Conservation (phyloP, 1,139 yeast genomes). For the Blastobotrys buckinghamii region DNA sequence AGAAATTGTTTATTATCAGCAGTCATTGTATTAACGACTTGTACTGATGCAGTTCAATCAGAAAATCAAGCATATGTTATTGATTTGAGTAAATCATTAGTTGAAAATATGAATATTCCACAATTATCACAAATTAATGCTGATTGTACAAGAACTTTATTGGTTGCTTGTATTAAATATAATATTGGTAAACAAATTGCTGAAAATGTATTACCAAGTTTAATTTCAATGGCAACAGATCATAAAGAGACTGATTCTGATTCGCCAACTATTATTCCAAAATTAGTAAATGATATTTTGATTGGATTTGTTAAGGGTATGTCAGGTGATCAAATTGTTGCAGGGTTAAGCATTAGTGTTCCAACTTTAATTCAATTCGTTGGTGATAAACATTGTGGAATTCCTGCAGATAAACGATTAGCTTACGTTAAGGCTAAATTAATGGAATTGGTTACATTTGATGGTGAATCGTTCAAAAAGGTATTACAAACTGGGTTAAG, state of each 20-base stretch:
- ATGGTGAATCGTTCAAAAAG: slow-evolving; percentile 49
- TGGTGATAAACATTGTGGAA: slow-evolving; percentile 24
- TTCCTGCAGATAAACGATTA: slow-evolving; percentile 27
- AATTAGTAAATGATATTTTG: slow-evolving; percentile 51
- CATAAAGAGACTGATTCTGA: slow-evolving; percentile 16
- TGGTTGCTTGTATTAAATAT: slow-evolving; percentile 38
- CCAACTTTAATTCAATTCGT: slow-evolving; percentile 47
- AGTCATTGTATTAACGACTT: slow-evolving; percentile 55
- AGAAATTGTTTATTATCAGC: slow-evolving; percentile 50
- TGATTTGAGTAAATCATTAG: slow-evolving; percentile 36
- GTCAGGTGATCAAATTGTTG: slow-evolving; percentile 28
- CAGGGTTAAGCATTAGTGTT: slow-evolving; percentile 42
- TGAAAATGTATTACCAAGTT: slow-evolving; percentile 38
- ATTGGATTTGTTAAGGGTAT: slow-evolving; percentile 42
- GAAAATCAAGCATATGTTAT: slow-evolving; percentile 35
- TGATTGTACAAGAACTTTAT: slow-evolving; percentile 53
- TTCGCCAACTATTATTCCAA: slow-evolving; percentile 19
- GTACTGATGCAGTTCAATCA: slow-evolving; percentile 39
- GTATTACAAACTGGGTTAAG: slow-evolving; percentile 37
- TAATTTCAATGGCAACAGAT: slow-evolving; percentile 28
- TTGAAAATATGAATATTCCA: slow-evolving; percentile 33
- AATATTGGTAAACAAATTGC: slow-evolving; percentile 28
- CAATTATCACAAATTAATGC: slow-evolving; percentile 43
- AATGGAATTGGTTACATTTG: slow-evolving; percentile 44
- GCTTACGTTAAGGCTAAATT: slow-evolving; percentile 48